These are phyloP conservation scores for Mortierella sp. DNA, from an alignment of 371 early-diverging fungal genomes.

Conservation along the genomic window DNA sequence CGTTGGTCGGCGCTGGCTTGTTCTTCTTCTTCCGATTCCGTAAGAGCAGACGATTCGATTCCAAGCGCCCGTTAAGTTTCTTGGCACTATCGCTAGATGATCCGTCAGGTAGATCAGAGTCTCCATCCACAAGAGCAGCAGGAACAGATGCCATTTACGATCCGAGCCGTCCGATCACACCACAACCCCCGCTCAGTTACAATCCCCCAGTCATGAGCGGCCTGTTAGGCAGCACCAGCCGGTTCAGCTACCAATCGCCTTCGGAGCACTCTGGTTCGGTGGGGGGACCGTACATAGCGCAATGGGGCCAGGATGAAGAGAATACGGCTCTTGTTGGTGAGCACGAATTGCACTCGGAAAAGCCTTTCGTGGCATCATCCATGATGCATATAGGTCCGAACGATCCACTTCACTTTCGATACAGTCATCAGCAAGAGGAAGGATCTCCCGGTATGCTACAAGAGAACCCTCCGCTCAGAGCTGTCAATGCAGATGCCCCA, in stretches of 20 bases:
- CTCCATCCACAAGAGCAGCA: slow-evolving; percentile 15
- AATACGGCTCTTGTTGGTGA: slow-evolving; percentile 42
- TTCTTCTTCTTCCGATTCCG: slow-evolving; percentile 47
- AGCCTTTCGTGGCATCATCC: slow-evolving; percentile 42
- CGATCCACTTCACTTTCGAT: slow-evolving; percentile 18
- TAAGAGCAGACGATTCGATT: slow-evolving; percentile 36
- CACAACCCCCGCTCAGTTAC: slow-evolving; percentile 34
- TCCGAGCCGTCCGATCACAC: slow-evolving; percentile 25
- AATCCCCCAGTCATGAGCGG: slow-evolving; percentile 33
- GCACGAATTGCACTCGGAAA: slow-evolving; percentile 10
- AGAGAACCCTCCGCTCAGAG: slow-evolving; percentile 12
- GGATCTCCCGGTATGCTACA: slow-evolving; percentile 1
- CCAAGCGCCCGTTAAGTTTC: slow-evolving; percentile 48
- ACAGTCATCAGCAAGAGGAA: slow-evolving; percentile 16
- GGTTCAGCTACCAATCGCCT: slow-evolving; percentile 31
- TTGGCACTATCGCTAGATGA: slow-evolving; percentile 41
- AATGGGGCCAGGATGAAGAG: slow-evolving; percentile 48
- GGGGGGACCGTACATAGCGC: slow-evolving; percentile 12
- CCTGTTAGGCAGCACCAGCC: slow-evolving; percentile 10
- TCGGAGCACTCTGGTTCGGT: slow-evolving; percentile 26
- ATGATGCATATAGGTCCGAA: slow-evolving; percentile 32
- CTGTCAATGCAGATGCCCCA: slow-evolving; percentile 4
- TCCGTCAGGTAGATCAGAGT: slow-evolving; percentile 13
- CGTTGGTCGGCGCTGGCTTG: slow-evolving; percentile 21
- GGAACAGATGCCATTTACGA: slow-evolving; percentile 26